Base-by-base conservation (phyloP, 139 green algal species). In the Coelastrella sp. region DNA sequence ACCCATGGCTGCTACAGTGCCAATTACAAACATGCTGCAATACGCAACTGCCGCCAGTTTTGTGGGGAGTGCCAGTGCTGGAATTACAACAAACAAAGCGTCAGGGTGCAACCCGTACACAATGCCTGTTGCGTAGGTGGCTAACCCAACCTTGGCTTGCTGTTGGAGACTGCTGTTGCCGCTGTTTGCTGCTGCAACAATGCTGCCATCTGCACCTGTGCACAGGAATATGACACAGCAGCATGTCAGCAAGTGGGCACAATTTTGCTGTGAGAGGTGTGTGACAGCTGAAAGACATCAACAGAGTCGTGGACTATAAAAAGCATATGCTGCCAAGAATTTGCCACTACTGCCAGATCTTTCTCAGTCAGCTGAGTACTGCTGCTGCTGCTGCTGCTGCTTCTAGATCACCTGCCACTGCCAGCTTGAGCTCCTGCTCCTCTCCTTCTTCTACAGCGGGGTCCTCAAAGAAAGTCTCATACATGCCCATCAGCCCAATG, bases 21-120 rank as follows among this genome's bases (percentile, higher is more conserved):
- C 97, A 41, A 98, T 64, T 13, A 99, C 94, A 91, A 99, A 99
- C 89, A 96, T 96, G 25, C 88, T 66, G 83, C 98, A 95, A 89
- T 99, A 99, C 6, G 94, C 90, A 5, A 95, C 82, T 3, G 96
- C 95, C 7, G 95, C 96, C 25, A 93, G 68, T 87, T 96, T 96
- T 37, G 95, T 98, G 62, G 97, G 96, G 43, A 99, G 89, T 13
- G 97, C 94, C 60, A 99, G 88, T 2, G 97, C 97, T 2, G 97
- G 97, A 6, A 99, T 91, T 34, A 99, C 94, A 15, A 99, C 92
- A 67, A 99, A 98, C 25, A 99, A 89, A 0, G 97, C 96, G 79
- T 99, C 97, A 4, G 97, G 97, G 84, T 99, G 96, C 60, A 99
- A 89, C 4, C 97, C 97, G 81, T 99, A 98, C 41, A 99, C 92